These are phyloP conservation scores for Leishmania arabica DNA, from an alignment of 208 protist genomes.

Conservation along the genomic window DNA sequence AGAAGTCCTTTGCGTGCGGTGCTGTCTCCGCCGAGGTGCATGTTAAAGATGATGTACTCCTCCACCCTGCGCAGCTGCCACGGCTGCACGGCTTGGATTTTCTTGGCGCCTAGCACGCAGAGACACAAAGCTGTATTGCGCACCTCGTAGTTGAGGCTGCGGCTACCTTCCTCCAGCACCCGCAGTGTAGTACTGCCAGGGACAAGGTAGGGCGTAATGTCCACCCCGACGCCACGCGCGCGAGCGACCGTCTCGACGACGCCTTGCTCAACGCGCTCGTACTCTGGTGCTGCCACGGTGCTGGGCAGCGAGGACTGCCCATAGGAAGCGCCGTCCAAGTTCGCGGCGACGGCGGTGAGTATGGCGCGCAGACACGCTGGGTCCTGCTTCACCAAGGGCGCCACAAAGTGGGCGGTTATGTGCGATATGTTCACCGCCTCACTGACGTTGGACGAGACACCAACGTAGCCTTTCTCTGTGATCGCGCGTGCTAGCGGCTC, in stretches of 20 bases:
- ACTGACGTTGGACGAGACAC: constrained; percentile 48
- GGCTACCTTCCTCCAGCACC: constrained; percentile 46
- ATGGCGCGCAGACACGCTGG: constrained; percentile 23
- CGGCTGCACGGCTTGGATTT: constrained; percentile 50
- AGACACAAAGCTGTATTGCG: constrained; percentile 67
- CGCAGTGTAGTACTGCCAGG: constrained; percentile 37
- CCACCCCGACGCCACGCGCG: constrained; percentile 55
- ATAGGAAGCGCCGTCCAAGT: neutral
- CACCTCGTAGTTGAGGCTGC: constrained; percentile 63
- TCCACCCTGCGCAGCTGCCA: constrained; percentile 82
- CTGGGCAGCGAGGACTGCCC: neutral
- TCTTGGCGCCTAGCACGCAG: constrained; percentile 62
- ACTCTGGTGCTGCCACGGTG: constrained; percentile 9
- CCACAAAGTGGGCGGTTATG: constrained; percentile 79
- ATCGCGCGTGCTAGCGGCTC: constrained; percentile 60
- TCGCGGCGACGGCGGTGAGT: constrained; percentile 20
- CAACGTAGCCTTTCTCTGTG: constrained; percentile 43
- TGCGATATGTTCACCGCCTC: constrained; percentile 62
- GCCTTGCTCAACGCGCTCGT: constrained; percentile 53
- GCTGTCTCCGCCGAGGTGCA: constrained; percentile 83
- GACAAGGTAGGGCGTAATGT: constrained; percentile 54
- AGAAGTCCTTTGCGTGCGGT: constrained; percentile 67
- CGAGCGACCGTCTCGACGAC: constrained; percentile 81
- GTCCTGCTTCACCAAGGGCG: constrained; percentile 65
- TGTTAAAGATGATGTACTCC: constrained; percentile 74